These are phyloP conservation scores for Coleophoma crateriformis DNA, from an alignment of 2,329 filamentous ascomycete genomes.

Conservation along the genomic window DNA sequence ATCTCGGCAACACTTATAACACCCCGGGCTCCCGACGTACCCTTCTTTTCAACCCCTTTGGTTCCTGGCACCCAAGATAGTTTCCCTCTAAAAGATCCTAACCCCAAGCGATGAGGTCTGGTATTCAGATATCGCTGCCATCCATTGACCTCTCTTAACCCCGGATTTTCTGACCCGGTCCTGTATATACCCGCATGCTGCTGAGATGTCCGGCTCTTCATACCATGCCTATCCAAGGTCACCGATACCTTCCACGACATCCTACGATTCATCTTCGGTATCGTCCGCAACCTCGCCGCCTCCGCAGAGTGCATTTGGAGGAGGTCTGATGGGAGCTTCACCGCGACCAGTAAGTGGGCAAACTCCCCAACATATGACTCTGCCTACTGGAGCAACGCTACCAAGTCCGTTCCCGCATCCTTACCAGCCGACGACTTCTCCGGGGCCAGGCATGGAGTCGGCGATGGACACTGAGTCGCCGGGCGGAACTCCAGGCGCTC, in stretches of 20 bases:
- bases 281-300: constrained; percentile 57
- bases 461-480: constrained; percentile 54
- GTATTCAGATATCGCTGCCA: too few species aligned
- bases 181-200: background rate
- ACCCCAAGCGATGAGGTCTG: too few species aligned
- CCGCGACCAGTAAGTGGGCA: constrained; percentile 42
- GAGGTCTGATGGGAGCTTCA: constrained; percentile 46
- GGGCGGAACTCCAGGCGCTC: constrained; percentile 45
- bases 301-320: constrained; percentile 45
- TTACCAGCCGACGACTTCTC: constrained; percentile 22
- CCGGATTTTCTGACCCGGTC: too few species aligned
- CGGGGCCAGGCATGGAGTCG: constrained; percentile 47
- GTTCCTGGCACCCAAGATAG: background rate
- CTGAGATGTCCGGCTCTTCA: constrained; percentile 46
- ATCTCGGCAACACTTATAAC: background rate
- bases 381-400: constrained; percentile 41
- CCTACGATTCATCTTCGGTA: constrained; percentile 60
- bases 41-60: constrained; percentile 2
- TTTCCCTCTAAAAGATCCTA: too few species aligned
- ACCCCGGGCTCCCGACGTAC: too few species aligned
- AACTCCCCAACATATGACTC: constrained; percentile 46
- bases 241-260: constrained; percentile 54
- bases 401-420: constrained; percentile 22
- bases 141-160: too few species aligned
- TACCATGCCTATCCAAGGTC: constrained; percentile 56